Conservation (phyloP, 768 basidiomycete species). For the Chalciporus pseudorubinellus region DNA sequence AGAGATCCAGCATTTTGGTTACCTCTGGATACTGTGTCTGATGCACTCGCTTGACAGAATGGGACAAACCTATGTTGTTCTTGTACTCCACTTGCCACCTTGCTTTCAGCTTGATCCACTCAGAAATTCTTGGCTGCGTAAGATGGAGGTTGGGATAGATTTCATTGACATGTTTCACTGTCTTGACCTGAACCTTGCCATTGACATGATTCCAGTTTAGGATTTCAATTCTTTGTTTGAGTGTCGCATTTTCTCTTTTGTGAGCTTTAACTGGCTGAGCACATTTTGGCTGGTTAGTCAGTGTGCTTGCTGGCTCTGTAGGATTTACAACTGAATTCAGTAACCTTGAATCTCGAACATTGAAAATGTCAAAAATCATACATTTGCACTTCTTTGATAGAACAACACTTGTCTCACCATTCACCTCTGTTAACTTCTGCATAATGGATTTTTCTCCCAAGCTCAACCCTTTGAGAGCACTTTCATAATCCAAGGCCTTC, state of each 20-base stretch:
- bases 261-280: background rate
- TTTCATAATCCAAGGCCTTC: too few species aligned
- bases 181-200: constrained; percentile 32
- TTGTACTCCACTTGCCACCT: constrained; percentile 23
- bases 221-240: constrained; percentile 10
- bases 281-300: background rate
- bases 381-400: background rate
- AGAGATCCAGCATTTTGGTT: constrained; percentile 35
- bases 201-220: constrained; percentile 37
- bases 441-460: background rate
- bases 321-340: background rate
- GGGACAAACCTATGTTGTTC: background rate
- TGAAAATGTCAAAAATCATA: constrained; percentile 2
- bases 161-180: constrained; percentile 29
- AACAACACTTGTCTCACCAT: background rate
- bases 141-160: constrained; percentile 34
- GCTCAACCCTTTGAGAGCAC: constrained; percentile 11
- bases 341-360: background rate
- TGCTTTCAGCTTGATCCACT: constrained; percentile 33
- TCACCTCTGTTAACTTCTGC: background rate
- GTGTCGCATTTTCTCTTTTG: background rate
- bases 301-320: too few species aligned
- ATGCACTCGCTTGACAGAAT: background rate
- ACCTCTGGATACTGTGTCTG: constrained; percentile 36
- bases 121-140: constrained; percentile 33